Conservation (phyloP, 805 yeast species). For the Myxozyma mucilagina region DNA sequence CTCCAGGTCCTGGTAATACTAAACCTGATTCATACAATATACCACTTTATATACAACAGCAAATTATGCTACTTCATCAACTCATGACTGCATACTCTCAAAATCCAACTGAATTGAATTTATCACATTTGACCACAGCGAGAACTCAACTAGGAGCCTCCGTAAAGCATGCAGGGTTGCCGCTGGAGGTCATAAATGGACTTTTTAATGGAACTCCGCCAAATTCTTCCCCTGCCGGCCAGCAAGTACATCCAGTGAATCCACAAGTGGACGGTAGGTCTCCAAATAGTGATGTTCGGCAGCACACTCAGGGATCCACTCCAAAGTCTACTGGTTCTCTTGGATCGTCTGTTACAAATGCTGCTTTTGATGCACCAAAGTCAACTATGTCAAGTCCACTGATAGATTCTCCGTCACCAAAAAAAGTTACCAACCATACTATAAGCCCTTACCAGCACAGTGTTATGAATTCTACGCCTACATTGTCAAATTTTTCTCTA, state of each 20-base stretch:
- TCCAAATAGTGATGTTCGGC: not conserved
- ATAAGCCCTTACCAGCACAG: not conserved
- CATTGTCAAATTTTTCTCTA: not conserved
- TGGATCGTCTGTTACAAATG: not conserved
- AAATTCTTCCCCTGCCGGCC: not conserved
- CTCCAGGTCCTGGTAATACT: not conserved
- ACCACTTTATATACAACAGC: not conserved
- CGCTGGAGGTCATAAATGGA: not conserved
- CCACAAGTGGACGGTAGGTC: not conserved
- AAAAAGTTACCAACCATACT: not conserved
- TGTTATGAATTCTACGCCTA: not conserved
- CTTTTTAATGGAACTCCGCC: not conserved
- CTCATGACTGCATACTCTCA: slow-evolving; percentile 2
- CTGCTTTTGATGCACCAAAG: not conserved
- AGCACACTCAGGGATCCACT: not conserved
- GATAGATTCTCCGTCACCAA: not conserved
- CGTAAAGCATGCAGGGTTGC: not conserved
- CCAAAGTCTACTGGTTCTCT: not conserved
- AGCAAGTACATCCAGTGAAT: not conserved
- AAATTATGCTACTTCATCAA: not conserved
- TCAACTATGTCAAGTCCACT: not conserved
- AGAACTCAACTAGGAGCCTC: not conserved
- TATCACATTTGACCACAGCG: not conserved
- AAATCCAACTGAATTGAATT: not conserved
- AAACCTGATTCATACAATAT: not conserved